Percentiles rank a stretch among this genome's conserved stretches.
Conservation (phyloP, 257 asterid genomes). For the Ocimum tenuiflorum region DNA sequence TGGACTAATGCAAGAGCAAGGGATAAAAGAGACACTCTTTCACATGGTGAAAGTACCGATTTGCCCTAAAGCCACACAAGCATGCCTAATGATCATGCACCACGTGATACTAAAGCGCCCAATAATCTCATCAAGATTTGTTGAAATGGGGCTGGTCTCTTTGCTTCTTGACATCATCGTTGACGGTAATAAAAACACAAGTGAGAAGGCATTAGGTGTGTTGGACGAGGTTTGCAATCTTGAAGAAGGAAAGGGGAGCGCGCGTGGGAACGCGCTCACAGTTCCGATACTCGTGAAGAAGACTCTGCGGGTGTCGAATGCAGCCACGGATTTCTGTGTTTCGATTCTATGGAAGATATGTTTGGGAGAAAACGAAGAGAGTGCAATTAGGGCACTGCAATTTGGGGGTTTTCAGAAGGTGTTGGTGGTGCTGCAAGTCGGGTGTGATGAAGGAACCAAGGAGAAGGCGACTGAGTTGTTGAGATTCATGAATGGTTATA, state of each 20-base stretch:
- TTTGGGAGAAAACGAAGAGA: constrained; percentile 25
- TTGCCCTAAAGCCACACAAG: constrained; percentile 51
- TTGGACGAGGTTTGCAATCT: constrained; percentile 34
- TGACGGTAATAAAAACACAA: constrained; percentile 38
- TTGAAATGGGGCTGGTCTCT: constrained; percentile 36
- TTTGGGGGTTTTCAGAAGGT: constrained; percentile 71
- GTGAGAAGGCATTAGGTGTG: constrained; percentile 51
- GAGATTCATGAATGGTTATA: constrained; percentile 51
- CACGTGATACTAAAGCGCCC: constrained; percentile 10
- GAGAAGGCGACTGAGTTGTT: constrained; percentile 53
- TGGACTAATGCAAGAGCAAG: constrained; percentile 27
- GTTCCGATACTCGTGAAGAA: constrained; percentile 59
- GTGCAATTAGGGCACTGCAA: constrained; percentile 44
- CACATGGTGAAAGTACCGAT: constrained; percentile 40
- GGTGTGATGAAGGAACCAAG: constrained; percentile 43
- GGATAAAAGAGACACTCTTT: constrained; percentile 31
- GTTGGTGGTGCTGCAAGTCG: constrained; percentile 63
- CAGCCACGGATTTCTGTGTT: constrained; percentile 38
- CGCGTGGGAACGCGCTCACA: constrained; percentile 34
- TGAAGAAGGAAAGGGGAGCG: constrained; percentile 36
- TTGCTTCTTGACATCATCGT: constrained; percentile 52
- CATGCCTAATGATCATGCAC: constrained; percentile 40
- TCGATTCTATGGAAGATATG: constrained; percentile 52
- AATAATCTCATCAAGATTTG: constrained; percentile 12
- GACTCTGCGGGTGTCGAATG: constrained; percentile 47